Conservation (phyloP, 2,329 filamentous ascomycete genomes). For the Exophiala sp. region DNA sequence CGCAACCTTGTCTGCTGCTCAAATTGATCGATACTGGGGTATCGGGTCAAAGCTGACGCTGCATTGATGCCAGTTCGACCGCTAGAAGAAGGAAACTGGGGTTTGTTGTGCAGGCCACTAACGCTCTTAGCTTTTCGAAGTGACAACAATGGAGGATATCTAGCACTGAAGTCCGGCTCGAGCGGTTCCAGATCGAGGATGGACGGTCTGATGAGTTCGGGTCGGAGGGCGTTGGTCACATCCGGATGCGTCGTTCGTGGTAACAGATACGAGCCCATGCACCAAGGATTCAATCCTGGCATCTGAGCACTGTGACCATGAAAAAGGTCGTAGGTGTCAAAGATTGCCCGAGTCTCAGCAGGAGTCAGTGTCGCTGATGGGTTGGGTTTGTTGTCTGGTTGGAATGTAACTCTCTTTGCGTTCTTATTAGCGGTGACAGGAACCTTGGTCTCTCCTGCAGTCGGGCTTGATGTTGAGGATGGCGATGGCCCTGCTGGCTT, state of each 20-base stretch:
- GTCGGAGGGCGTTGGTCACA: background rate
- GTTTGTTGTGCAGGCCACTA: slow-evolving; percentile 9
- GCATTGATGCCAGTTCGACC: background rate
- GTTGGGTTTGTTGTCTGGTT: background rate
- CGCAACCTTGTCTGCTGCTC: slow-evolving; percentile 11
- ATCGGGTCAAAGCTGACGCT: slow-evolving; percentile 17
- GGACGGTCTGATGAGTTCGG: slow-evolving; percentile 5
- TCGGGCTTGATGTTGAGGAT: background rate
- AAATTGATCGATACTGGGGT: slow-evolving; percentile 22
- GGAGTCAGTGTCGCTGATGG: too few species aligned
- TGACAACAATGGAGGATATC: slow-evolving; percentile 35
- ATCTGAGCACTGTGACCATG: background rate
- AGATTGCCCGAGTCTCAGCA: background rate
- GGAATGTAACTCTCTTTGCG: slow-evolving; percentile 12
- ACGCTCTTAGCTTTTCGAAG: slow-evolving; percentile 23
- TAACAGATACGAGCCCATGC: too few species aligned
- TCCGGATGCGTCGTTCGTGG: background rate
- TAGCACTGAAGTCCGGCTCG: slow-evolving; percentile 32
- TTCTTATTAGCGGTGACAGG: background rate
- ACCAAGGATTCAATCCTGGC: too few species aligned
- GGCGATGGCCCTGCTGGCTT: background rate
- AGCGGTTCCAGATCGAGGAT: slow-evolving; percentile 34
- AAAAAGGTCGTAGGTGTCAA: background rate
- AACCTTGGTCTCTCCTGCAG: background rate
- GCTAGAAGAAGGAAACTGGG: background rate